Evolutionary conservation across 1,284 basidiomycete genomes (phyloP), one percentile per base, ranked within the genome.

Genomic region (Ganoderma boninense): DNA sequence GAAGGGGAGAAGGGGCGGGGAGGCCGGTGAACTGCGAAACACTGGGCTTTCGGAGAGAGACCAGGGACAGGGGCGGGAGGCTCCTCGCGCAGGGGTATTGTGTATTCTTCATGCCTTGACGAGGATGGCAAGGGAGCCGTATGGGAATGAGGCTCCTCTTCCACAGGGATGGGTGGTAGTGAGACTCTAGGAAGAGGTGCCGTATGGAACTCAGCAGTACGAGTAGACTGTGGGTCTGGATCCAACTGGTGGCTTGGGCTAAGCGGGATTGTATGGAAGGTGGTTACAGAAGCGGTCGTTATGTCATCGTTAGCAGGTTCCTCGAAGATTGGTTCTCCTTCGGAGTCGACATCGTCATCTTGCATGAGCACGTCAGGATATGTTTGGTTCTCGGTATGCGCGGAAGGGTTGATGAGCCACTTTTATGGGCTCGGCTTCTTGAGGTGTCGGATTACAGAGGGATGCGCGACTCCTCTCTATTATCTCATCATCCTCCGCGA

Each of bases 401-500:
- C 20, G 4, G 57, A 16, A 10, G n/a, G 49, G 3, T n/a, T 67
- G 43, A 4, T 23, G 2, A 14, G 16, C 40, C 23, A 57, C 35
- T 16, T 43, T 42, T 11, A 26, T 59, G 1, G 32, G 18, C 20
- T 26, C 56, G 23, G 35, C 23, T 2, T 29, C 6, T 11, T 18
- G n/a, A 13, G 68, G 20, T 2, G 44, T 54, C 8, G 63, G 61
- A 7, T 35, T 57, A 14, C 49, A 61, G 2, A 71, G 52, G 18
- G 77, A 77, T 1, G 65, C 32, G 2, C 76, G 74, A 64, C 74
- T 79, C 26, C 73, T 74, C 56, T 80, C 78, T 18, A 78, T 80
- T 11, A 82, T 80, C 75, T 93, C 92, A 59, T 93, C 90, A 64
- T 87, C 90, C 79, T 94, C 92, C 1, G 85, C 89, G 68, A 94